A percentile compares a stretch with the other conserved stretches of the same genome.
Conservation (phyloP, 257 asterid species). For the Nicotiana benthamiana region DNA sequence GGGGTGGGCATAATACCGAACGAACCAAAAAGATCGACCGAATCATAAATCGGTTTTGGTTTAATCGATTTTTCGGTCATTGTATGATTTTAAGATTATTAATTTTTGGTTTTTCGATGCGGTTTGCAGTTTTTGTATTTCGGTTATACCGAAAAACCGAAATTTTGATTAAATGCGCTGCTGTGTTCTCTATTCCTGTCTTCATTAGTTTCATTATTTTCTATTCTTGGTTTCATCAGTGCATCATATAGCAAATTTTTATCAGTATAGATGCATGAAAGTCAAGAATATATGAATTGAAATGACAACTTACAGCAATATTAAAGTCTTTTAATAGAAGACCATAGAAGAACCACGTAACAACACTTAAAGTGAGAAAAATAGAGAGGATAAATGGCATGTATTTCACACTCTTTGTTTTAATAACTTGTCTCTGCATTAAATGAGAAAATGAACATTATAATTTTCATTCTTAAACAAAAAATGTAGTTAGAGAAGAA, state of each 20-base stretch:
- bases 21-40: no score
- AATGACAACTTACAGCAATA: slow-evolving; percentile 29
- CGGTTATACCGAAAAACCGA: no score
- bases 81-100: no score
- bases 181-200: accelerated
- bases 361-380: slow-evolving; percentile 33
- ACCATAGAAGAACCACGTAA: slow-evolving; percentile 61
- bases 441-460: neutral
- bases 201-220: accelerated
- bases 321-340: slow-evolving; percentile 40
- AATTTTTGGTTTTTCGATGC: no score
- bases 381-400: slow-evolving; percentile 45
- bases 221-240: no score
- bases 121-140: no score
- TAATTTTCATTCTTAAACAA: neutral
- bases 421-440: slow-evolving; percentile 41
- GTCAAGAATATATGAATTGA: neutral
- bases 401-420: slow-evolving; percentile 50
- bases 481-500: no score
- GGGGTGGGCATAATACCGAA: no score
- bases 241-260: no score
- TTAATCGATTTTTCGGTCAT: no score
- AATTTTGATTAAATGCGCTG: no score
- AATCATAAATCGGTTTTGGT: no score
- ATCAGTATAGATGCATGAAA: neutral